A percentile compares a stretch with the other conserved stretches of the same genome.
Conservation (phyloP, 1,284 basidiomycete genomes). For the Sporisorium scitamineum region DNA sequence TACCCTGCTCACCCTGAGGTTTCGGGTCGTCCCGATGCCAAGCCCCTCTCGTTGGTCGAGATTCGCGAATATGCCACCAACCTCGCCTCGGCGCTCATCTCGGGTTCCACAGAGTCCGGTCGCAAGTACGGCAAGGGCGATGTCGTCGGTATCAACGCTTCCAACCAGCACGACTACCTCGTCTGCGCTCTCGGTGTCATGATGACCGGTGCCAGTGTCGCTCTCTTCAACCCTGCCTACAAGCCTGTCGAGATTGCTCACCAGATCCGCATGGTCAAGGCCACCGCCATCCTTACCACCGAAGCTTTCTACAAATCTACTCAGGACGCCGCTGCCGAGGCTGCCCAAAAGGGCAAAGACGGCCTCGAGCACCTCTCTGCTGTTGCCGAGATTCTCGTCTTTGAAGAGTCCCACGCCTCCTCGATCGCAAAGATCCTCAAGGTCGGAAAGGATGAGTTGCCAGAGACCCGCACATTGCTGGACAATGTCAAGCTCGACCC, state of each 20-base stretch:
- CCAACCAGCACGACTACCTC: conserved; percentile 66
- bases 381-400: conserved; percentile 50
- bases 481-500: conserved; percentile 49
- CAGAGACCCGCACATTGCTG: conserved; percentile 30
- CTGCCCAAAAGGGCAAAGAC: conserved; percentile 37
- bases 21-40: conserved; percentile 38
- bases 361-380: conserved; percentile 29
- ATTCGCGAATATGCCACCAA: conserved; percentile 52
- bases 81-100: conserved; percentile 54
- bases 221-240: conserved; percentile 67
- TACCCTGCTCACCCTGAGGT: conserved; percentile 46
- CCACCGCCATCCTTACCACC: conserved; percentile 55
- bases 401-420: conserved; percentile 56
- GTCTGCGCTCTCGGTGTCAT: conserved; percentile 59
- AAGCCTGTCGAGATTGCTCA: conserved; percentile 59
- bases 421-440: conserved; percentile 50
- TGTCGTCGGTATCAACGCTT: conserved; percentile 56
- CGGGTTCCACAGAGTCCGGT: conserved; percentile 38
- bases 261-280: conserved; percentile 59
- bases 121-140: conserved; percentile 57
- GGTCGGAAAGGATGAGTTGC: conserved; percentile 40
- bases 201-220: conserved; percentile 60
- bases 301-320: conserved; percentile 33
- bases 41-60: conserved; percentile 52
- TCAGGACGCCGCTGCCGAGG: conserved; percentile 41